Percentiles rank a stretch among this genome's conserved stretches.
These are phyloP conservation scores for Licmophora abbreviata DNA, from an alignment of 108 stramenopile genomes.

Conservation along the genomic window DNA sequence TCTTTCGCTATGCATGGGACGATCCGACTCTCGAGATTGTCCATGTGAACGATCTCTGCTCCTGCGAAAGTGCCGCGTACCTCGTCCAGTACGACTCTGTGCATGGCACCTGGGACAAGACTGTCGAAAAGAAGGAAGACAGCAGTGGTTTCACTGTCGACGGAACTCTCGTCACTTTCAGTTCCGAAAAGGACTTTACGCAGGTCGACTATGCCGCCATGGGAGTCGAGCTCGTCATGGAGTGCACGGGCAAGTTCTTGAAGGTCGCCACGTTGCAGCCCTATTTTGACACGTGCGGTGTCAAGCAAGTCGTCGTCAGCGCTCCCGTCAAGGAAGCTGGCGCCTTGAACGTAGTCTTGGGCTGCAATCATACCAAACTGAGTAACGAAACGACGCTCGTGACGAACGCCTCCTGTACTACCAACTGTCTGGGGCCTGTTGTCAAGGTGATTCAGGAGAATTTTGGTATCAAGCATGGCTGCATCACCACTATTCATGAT, in stretches of 20 bases:
- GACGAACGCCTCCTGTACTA: conserved; percentile 93
- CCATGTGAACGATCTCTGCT: conserved; percentile 90
- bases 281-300: conserved; percentile 73
- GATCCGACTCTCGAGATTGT: conserved; percentile 84
- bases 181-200: conserved; percentile 53
- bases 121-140: conserved; percentile 54
- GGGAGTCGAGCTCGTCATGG: conserved; percentile 86
- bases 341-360: conserved; percentile 88
- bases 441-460: conserved; percentile 89
- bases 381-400: conserved; percentile 65
- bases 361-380: conserved; percentile 82
- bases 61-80: conserved; percentile 80
- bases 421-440: conserved; percentile 93
- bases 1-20: conserved; percentile 86
- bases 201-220: conserved; percentile 65
- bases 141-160: conserved; percentile 76
- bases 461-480: conserved; percentile 88
- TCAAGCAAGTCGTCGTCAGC: conserved; percentile 88
- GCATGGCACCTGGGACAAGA: conserved; percentile 89
- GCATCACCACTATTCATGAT: conserved; percentile 93
- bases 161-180: conserved; percentile 75
- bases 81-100: conserved; percentile 91
- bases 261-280: conserved; percentile 59
- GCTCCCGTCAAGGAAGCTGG: conserved; percentile 92
- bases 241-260: conserved; percentile 89